These are phyloP conservation scores for Pelargonium cotyledonis DNA, from an alignment of 441 rosid genomes.

Conservation along the genomic window DNA sequence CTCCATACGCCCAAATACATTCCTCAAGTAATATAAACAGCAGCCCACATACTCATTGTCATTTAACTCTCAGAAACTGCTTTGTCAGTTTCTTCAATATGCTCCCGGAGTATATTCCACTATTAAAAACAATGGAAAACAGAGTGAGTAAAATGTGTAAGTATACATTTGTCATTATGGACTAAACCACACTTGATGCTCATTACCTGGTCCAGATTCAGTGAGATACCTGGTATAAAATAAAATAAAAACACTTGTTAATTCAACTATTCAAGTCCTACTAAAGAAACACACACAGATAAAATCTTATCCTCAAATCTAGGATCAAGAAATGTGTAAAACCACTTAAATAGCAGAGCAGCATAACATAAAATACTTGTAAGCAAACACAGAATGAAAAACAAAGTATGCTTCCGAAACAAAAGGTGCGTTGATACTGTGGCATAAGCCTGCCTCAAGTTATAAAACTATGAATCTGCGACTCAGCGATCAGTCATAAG, in stretches of 20 bases:
- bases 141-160: neutral
- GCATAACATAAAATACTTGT: too few relatives aligned
- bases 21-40: too few relatives aligned
- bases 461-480: too few relatives aligned
- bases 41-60: too few relatives aligned
- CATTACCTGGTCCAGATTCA: constrained; percentile 67
- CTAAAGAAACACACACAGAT: neutral
- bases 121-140: constrained; percentile 22
- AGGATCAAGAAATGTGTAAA: neutral
- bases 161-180: neutral
- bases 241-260: neutral
- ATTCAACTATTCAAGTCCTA: neutral
- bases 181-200: neutral
- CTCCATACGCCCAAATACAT: too few relatives aligned
- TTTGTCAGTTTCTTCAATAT: constrained; percentile 60
- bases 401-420: too few relatives aligned
- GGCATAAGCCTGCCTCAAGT: too few relatives aligned
- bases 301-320: too few relatives aligned
- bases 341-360: too few relatives aligned
- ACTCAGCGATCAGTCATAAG: too few relatives aligned
- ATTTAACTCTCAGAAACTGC: constrained; percentile 40
- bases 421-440: too few relatives aligned
- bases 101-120: constrained; percentile 72
- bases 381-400: too few relatives aligned
- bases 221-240: constrained; percentile 47